Evolutionary conservation across 768 basidiomycete genomes (phyloP), one percentile per base, ranked within the genome.

Genomic region (Rhizopogon roseolus): DNA sequence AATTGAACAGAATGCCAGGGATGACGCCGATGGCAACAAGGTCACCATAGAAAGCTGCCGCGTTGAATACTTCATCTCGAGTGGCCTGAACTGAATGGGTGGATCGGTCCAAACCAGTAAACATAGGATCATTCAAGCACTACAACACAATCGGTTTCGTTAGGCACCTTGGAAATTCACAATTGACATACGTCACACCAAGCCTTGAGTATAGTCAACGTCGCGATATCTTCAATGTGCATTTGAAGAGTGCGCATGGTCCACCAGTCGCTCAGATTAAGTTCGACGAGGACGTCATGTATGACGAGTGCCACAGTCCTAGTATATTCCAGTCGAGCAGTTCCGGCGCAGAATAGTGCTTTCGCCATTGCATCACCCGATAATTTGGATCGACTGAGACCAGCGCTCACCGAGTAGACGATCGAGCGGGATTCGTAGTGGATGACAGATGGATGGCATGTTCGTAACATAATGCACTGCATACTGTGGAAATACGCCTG

Each of bases 401-500:
- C 17, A 19, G 16, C 11, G 13, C 19, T 34, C 19, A 37, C 4
- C 17, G 52, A 49, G 36, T 49, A 19, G 9, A 50, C 4, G 45
- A 50, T 53, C 37, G 29, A 49, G 49, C 34, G 34, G 16, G 52
- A 48, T 39, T 50, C 52, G n/a, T 38, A 13, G 17, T 37, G 22
- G 19, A 53, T 53, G n/a, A 37, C 10, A 19, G 25, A 53, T 5
- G 48, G 52, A 17, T 53, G 52, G 36, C 52, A 50, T 17, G 32
- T 53, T 6, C 48, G 48, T 8, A 22, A 4, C 28, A 17, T 17
- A 11, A 37, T 25, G 13, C 16, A 49, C 25, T 53, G 52, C 34
- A 53, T 27, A 16, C 27, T 53, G 16, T n/a, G 14, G 48, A 53
- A 53, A 39, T 53, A 53, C 16, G 22, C 9, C 34, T 53, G 48